Base-by-base conservation (phyloP, 495 filamentous ascomycete genomes). In the Hypoxylon fragiforme region DNA sequence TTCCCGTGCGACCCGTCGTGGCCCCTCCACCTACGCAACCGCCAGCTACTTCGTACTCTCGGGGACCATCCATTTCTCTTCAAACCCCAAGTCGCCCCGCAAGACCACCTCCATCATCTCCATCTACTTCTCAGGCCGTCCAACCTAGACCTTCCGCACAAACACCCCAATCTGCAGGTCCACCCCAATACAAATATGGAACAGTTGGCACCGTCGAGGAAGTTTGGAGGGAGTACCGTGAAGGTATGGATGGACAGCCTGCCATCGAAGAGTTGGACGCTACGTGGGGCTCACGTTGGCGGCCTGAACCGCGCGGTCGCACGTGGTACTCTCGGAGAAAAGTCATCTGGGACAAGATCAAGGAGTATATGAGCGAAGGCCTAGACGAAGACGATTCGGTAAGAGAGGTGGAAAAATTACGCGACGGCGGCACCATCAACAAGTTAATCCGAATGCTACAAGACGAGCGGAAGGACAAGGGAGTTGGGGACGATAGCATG, bases 301-400 rank as follows among this genome's bases (percentile, higher is more conserved):
- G 67, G 16, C 64, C 64, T 12, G 67, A 70, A 39, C 64, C 67
- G 9, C 64, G 64, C 7, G 64, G 67, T 37, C 64, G 67, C 37
- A 70, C 67, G 15, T 70, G 67, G 67, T 70, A 70, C 37, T 67
- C 64, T 8, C 63, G 67, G 19, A 54, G 67, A 32, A 70, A 70
- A 50, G 65, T 70, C 34, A 67, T 70, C 16, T 70, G 67, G 67
- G 67, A 70, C 15, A 70, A 70, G 44, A 63, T 70, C 7, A 67
- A 63, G 31, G 67, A 70, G 21, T 61, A 51, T 15, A 67, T 67
- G 43, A 39, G 42, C 9, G 67, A 70, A 42, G 67, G 67, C 7
- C 48, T 70, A 43, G 65, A 59, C 13, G 67, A 70, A 47, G 58
- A 67, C 3, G 59, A 59, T 2, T 62, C 67, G 12, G 64, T 70